Conservation (phyloP, 2,329 filamentous ascomycete genomes). For the Neodidymelliopsis sp. region DNA sequence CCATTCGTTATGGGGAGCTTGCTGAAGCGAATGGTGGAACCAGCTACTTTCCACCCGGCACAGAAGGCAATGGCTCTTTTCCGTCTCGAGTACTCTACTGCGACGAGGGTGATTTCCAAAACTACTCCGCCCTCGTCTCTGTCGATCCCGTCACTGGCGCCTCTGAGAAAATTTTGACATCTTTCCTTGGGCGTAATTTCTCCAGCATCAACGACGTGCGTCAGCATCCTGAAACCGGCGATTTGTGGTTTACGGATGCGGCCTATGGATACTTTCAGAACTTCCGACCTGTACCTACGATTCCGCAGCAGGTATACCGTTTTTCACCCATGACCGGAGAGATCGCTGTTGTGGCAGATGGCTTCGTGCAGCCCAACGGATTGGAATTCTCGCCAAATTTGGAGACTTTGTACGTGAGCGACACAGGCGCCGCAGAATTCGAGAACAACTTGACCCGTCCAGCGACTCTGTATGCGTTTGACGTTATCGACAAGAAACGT, state of each 20-base stretch:
- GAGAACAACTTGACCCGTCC: conserved; percentile 49
- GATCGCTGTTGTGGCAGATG: conserved; percentile 52
- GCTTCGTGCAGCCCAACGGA: conserved; percentile 55
- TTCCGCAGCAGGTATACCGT: conserved; percentile 52
- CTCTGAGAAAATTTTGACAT: conserved; percentile 53
- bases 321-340: conserved; percentile 53
- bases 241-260: conserved; percentile 61
- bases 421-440: conserved; percentile 54
- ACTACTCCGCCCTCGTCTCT: conserved; percentile 52
- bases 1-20: conserved; percentile 51
- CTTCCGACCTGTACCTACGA: conserved; percentile 40
- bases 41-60: conserved; percentile 44
- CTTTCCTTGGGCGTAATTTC: conserved; percentile 58
- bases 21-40: conserved; percentile 49
- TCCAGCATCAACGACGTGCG: conserved; percentile 54
- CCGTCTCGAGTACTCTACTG: conserved; percentile 42
- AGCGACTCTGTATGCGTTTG: conserved; percentile 54
- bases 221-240: conserved; percentile 52
- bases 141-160: conserved; percentile 56
- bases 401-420: conserved; percentile 55
- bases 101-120: conserved; percentile 50
- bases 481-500: conserved; percentile 48
- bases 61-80: conserved; percentile 29
- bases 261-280: conserved; percentile 43
- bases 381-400: conserved; percentile 55